These are phyloP conservation scores for Pseudomassariella vexata DNA, from an alignment of 2,329 filamentous ascomycete species.

Conservation along the genomic window DNA sequence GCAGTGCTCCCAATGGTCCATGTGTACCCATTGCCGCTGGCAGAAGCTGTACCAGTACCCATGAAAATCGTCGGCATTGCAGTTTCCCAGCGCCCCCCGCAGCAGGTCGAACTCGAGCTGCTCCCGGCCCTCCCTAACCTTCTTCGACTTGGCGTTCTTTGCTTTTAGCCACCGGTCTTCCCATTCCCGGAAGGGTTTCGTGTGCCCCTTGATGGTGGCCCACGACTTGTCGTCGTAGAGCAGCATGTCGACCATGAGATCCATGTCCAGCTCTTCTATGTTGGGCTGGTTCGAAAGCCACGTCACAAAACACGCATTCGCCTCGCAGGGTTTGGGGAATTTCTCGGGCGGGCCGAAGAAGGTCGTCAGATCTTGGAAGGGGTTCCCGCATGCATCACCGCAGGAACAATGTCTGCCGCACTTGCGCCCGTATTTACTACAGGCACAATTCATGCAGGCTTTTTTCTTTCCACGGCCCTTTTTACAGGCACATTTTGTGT, in stretches of 20 bases:
- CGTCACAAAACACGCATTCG: constrained; percentile 26
- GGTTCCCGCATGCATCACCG: constrained; percentile 23
- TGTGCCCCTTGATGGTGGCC: constrained; percentile 20
- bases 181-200: constrained; percentile 22
- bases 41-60: constrained; percentile 28
- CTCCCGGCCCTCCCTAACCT: constrained; percentile 22
- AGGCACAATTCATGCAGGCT: constrained; percentile 24
- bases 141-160: constrained; percentile 22
- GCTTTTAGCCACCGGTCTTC: constrained; percentile 24
- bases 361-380: constrained; percentile 24
- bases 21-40: constrained; percentile 21
- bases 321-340: constrained; percentile 24
- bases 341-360: constrained; percentile 22
- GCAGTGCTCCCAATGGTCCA: constrained; percentile 23
- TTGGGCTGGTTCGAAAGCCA: constrained; percentile 28
- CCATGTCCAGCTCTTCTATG: constrained; percentile 25
- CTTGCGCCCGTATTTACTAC: constrained; percentile 23
- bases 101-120: constrained; percentile 26
- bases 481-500: constrained; percentile 25
- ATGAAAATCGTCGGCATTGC: constrained; percentile 22
- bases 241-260: constrained; percentile 28
- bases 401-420: constrained; percentile 23
- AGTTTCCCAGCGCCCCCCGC: constrained; percentile 23
- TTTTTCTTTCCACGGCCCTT: constrained; percentile 28
- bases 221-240: constrained; percentile 26